Conservation (phyloP, 306 rosid species). For the Pterocarpus santalinus region DNA sequence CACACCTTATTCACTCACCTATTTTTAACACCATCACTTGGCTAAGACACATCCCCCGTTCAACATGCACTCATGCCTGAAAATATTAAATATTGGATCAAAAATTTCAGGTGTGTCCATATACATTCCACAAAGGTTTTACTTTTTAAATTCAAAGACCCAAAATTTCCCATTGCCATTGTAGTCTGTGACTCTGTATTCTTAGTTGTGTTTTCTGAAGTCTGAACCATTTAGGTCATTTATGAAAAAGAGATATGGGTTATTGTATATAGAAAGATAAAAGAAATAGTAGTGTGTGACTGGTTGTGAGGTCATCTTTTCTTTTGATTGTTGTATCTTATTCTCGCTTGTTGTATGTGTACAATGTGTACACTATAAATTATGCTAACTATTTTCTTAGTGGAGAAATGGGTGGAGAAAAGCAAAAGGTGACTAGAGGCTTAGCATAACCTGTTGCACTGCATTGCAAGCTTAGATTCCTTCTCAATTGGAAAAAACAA, state of each 20-base stretch:
- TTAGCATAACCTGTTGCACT: background rate
- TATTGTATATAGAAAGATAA: background rate
- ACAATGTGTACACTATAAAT: background rate
- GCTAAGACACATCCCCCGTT: background rate
- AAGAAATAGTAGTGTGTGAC: background rate
- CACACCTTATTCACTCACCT: background rate
- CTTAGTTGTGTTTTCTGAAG: no score
- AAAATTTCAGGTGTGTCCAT: constrained; percentile 13
- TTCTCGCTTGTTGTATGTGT: background rate
- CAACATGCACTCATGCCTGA: constrained; percentile 18
- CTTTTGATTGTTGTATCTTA: constrained; percentile 25
- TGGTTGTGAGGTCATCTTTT: constrained; percentile 10
- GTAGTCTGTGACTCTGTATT: background rate
- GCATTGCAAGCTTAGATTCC: no score
- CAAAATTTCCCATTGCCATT: no score
- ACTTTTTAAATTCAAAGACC: constrained; percentile 19
- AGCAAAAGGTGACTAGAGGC: background rate
- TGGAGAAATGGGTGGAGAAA: background rate
- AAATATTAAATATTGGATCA: constrained; percentile 37
- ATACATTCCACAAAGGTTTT: background rate
- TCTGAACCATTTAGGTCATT: no score
- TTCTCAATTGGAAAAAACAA: no score
- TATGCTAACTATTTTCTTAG: no score
- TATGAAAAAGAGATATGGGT: background rate
- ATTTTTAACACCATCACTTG: constrained; percentile 11